Evolutionary conservation across 345 rosid species (phyloP).

Genomic region (Tarenaya hassleriana): DNA sequence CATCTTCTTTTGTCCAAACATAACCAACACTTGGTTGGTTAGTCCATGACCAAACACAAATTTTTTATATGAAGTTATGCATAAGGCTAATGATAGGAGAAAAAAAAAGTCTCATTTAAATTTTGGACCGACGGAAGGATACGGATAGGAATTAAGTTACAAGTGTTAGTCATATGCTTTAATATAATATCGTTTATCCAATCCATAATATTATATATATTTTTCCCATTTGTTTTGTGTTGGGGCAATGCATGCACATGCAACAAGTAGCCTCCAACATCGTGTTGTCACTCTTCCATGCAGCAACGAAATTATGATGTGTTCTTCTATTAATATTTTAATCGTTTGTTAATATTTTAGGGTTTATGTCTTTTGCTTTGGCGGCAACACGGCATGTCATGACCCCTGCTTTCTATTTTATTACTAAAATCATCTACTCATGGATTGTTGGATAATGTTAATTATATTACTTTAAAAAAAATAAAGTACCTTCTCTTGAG

Average conservation of each 20-base stretch:
- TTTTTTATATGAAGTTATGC: background rate
- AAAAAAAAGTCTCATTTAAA: too few relatives aligned
- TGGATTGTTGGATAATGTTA: conserved; percentile 12
- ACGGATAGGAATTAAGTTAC: background rate
- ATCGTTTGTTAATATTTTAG: conserved; percentile 6
- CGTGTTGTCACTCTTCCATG: conserved; percentile 23
- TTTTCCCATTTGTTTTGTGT: conserved; percentile 16
- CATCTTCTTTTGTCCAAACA: conserved; percentile 6
- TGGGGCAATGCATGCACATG: conserved; percentile 24
- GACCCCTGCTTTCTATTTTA: too few relatives aligned
- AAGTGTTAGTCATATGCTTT: background rate
- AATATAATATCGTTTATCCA: too few relatives aligned
- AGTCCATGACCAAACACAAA: conserved; percentile 25
- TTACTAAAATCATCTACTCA: background rate
- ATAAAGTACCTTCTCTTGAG: conserved; percentile 5
- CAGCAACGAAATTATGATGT: conserved; percentile 20
- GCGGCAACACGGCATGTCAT: too few relatives aligned
- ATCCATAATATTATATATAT: too few relatives aligned
- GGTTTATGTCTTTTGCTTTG: background rate
- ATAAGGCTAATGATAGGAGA: too few relatives aligned
- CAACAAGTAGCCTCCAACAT: conserved; percentile 15
- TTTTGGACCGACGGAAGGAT: background rate
- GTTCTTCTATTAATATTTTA: conserved; percentile 16
- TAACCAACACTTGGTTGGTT: conserved; percentile 3
- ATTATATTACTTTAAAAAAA: conserved; percentile 2